Conservation (phyloP, 306 rosid species). For the Carpinus fangiana region DNA sequence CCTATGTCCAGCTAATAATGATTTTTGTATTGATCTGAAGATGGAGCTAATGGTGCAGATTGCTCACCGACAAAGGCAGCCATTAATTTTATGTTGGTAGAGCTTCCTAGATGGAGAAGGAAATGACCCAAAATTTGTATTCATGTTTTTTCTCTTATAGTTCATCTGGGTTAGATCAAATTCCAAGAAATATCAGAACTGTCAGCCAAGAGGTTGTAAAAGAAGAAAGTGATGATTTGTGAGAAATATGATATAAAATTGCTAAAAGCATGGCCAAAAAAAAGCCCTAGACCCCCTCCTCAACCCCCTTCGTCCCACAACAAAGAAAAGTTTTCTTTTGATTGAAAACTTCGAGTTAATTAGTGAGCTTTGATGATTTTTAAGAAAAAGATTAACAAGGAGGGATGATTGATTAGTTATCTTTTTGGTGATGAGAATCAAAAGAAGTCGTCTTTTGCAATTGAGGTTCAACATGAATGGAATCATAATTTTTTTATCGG, state of each 20-base stretch:
- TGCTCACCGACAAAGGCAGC: not conserved
- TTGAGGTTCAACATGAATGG: not conserved
- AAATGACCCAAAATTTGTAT: not conserved
- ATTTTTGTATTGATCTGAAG: not conserved
- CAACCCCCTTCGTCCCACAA: not conserved
- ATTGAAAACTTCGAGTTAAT: constrained; percentile 7
- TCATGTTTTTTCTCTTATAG: not conserved
- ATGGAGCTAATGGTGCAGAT: not conserved
- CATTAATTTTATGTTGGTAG: not conserved
- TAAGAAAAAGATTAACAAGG: constrained; percentile 19
- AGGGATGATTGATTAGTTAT: not conserved
- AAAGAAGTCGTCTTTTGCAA: not conserved
- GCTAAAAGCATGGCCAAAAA: constrained; percentile 4
- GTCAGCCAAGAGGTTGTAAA: not conserved
- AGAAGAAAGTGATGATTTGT: not conserved
- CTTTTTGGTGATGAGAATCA: constrained; percentile 7
- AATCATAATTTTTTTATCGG: no score
- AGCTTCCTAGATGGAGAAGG: not conserved
- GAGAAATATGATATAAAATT: constrained; percentile 3
- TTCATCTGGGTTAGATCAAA: not conserved
- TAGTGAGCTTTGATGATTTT: constrained; percentile 9
- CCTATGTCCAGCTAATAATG: constrained; percentile 3
- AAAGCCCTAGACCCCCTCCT: not conserved
- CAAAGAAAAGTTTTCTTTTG: constrained; percentile 16
- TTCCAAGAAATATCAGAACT: not conserved